Conservation (phyloP, 805 yeast genomes). For the Schwanniomyces pseudopolymorphus region DNA sequence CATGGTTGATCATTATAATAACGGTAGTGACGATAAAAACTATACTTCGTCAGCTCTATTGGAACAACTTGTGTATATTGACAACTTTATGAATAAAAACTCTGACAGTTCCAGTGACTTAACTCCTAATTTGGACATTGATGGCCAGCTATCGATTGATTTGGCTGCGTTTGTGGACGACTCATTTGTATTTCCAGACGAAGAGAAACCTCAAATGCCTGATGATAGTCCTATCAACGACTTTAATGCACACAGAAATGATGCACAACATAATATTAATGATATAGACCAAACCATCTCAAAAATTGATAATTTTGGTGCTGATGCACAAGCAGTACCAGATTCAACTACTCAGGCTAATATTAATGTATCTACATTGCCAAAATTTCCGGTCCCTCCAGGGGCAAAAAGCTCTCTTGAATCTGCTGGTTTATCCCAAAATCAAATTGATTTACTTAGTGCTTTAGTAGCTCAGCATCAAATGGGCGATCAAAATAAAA, state of each 20-base stretch:
- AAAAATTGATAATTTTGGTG: not conserved
- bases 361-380: slow-evolving; percentile 44
- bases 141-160: slow-evolving; percentile 49
- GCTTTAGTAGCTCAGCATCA: slow-evolving; percentile 74
- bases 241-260: slow-evolving; percentile 2
- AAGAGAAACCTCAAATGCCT: slow-evolving; percentile 59
- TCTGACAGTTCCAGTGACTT: slow-evolving; percentile 20
- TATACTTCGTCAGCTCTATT: slow-evolving; percentile 46
- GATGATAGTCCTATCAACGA: slow-evolving; percentile 5
- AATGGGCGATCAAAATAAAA: not conserved
- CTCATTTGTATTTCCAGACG: slow-evolving; percentile 77
- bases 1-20: not conserved
- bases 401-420: slow-evolving; percentile 66
- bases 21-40: slow-evolving; percentile 1
- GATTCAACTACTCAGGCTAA: not conserved
- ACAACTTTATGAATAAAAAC: slow-evolving; percentile 62
- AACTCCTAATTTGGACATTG: slow-evolving; percentile 41
- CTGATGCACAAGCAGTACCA: not conserved
- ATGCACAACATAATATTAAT: not conserved
- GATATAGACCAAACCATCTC: not conserved
- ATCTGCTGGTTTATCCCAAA: slow-evolving; percentile 64
- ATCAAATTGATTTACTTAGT: slow-evolving; percentile 71
- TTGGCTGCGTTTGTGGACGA: slow-evolving; percentile 83
- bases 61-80: slow-evolving; percentile 80
- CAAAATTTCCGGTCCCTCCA: slow-evolving; percentile 67